Evolutionary conservation across 164 flowering plant species (phyloP), one percentile per base, ranked within the genome.

Genomic region (Magnolia sinica): DNA sequence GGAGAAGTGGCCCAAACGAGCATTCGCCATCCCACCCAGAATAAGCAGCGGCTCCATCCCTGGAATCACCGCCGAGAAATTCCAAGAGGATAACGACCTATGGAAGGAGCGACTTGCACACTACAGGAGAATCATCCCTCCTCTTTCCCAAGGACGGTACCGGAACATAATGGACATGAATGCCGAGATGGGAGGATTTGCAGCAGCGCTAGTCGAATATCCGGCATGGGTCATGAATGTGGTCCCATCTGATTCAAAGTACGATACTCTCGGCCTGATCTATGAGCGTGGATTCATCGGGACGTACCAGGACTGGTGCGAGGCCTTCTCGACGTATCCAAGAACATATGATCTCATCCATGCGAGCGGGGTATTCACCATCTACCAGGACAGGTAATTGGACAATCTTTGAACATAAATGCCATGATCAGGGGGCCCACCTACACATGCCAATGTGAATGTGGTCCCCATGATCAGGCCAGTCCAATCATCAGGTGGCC

Each of bases 161-260:
- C 77, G 99, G 50, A 96, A 96, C 78, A 78, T 96, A 37, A 87
- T 96, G 97, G 99, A 96, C 91, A 94, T 94, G 98, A 96, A 96
- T 74, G 97, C 99, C 13, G 72, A 90, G 64, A 74, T 96, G 5
- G 98, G 99, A 9, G 98, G 99, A 70, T 96, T 96, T 76, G 97
- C 99, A 23, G 97, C 99, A 27, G 92, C 93, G 9, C 10, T 93
- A 78, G 1, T 78, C 29, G 89, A 91, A 37, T 91, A 87, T 79
- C 97, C 97, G 0, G 90, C 88, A 7, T 96, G 99, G 99, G 98
- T 96, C 16, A 96, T 96, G 99, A 96, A 96, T 74, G 96, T 88
- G 37, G 92, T 96, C n/a, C 98, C 98, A 50, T 88, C 83, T 1
- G 82, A 87, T 76, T 83, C 92, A 63, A 74, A 91, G 58, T 87